Conservation (phyloP, 148 eudicot genomes). For the Camellia lanceoleosa region DNA sequence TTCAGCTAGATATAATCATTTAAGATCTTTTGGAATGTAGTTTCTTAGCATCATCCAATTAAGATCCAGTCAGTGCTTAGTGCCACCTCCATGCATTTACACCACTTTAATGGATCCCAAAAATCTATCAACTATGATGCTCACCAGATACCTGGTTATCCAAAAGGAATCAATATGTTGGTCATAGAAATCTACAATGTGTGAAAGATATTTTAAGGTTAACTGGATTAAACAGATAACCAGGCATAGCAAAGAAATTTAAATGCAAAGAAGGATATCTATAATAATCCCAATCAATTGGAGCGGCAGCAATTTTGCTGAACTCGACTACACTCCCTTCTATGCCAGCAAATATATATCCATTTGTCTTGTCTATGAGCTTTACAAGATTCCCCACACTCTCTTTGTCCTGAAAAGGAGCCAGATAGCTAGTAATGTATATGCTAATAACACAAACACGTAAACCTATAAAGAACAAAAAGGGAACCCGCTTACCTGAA, state of each 20-base stretch:
- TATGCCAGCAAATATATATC: conserved; percentile 78
- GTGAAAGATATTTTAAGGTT: not conserved
- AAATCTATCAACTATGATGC: not conserved
- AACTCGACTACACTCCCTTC: conserved; percentile 81
- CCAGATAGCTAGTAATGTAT: not conserved
- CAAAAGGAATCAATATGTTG: not conserved
- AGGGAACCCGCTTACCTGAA: conserved; percentile 57
- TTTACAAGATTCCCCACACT: conserved; percentile 88
- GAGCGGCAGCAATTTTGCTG: conserved; percentile 90
- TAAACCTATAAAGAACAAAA: conserved; percentile 8
- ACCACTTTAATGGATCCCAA: not conserved
- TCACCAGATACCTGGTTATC: not conserved
- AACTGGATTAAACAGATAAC: not conserved
- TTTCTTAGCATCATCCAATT: not conserved
- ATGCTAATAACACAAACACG: conserved; percentile 3
- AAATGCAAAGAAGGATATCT: conserved; percentile 67
- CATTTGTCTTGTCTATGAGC: conserved; percentile 85
- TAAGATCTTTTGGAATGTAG: conserved; percentile 6
- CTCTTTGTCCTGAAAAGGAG: conserved; percentile 73
- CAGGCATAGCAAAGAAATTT: not conserved
- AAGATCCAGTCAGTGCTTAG: not conserved
- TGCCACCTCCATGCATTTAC: not conserved
- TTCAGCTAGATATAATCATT: not conserved
- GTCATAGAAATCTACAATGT: not conserved
- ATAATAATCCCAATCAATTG: conserved; percentile 83